A percentile compares a stretch with the other conserved stretches of the same genome.
phyloP scores from a whole-genome alignment of 2,329 filamentous ascomycete species.

The Penicillium sp. region DNA sequence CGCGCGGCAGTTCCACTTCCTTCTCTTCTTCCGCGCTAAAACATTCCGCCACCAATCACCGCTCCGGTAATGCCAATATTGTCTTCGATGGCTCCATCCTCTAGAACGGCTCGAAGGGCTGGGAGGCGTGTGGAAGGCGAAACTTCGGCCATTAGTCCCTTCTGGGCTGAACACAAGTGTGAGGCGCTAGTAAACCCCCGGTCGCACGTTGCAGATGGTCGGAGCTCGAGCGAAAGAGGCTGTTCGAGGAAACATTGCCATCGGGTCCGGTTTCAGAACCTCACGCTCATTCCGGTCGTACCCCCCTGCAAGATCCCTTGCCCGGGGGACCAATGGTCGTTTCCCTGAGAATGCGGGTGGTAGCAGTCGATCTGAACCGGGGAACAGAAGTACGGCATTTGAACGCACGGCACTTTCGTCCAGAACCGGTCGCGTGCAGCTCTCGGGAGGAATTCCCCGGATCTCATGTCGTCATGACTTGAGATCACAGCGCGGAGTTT shows the following conservation, averaged over 20 bases:
- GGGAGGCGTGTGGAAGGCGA: not conserved
- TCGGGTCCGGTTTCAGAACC: not conserved
- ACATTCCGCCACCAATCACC: constrained; percentile 1
- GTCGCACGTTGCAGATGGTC: not conserved
- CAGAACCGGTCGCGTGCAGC: constrained; percentile 1
- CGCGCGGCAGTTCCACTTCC: not conserved
- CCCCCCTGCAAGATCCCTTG: not conserved
- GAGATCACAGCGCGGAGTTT: no score
- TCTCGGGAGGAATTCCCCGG: not conserved
- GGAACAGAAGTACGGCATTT: not conserved
- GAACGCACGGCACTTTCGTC: not conserved
- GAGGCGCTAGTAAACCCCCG: not conserved
- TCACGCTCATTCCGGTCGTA: not conserved
- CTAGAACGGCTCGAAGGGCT: not conserved
- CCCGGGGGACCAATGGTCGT: not conserved
- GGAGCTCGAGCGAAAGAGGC: not conserved
- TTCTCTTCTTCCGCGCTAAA: not conserved
- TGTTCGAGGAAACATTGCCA: not conserved
- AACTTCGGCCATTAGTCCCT: not conserved
- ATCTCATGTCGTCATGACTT: constrained; percentile 9
- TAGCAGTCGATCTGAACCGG: not conserved
- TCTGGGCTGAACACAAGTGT: not conserved
- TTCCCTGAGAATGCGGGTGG: not conserved
- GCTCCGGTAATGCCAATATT: not conserved
- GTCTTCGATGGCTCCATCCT: not conserved